A percentile compares a stretch with the other conserved stretches of the same genome.
phyloP scores from a whole-genome alignment of 2,329 filamentous ascomycete species.

The Epichloe brachyelytri region DNA sequence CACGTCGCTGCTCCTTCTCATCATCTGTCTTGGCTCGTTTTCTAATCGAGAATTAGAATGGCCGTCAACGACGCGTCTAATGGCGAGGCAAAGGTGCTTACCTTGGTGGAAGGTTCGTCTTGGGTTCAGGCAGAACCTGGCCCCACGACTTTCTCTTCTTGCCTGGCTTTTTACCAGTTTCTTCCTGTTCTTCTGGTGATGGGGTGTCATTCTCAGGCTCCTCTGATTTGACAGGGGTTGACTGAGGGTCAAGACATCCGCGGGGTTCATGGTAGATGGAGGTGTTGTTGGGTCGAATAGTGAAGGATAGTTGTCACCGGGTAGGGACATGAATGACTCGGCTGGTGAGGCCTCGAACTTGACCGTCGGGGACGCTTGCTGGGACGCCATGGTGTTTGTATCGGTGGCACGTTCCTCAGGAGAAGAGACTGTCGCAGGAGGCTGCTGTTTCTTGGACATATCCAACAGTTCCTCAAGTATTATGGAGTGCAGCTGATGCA shows the following conservation, averaged over 20 bases:
- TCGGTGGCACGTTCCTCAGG: not conserved
- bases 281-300: conserved; percentile 29
- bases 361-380: conserved; percentile 29
- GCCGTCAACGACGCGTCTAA: not conserved
- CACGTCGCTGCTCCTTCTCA: conserved; percentile 95
- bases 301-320: conserved; percentile 35
- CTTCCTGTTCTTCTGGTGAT: conserved; percentile 7
- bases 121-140: conserved; percentile 88
- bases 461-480: conserved; percentile 3
- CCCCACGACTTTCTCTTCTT: conserved; percentile 99
- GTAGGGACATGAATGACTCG: conserved; percentile 40
- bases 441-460: not conserved
- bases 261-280: conserved; percentile 27
- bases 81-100: conserved; percentile 25
- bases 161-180: conserved; percentile 52
- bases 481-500: conserved; percentile 1
- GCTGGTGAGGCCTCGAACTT: conserved; percentile 42
- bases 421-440: not conserved
- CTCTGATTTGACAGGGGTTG: conserved; percentile 18
- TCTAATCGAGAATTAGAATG: conserved; percentile 27
- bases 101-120: conserved; percentile 90
- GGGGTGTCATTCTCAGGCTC: conserved; percentile 6
- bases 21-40: conserved; percentile 98
- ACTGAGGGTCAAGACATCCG: conserved; percentile 37
- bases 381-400: conserved; percentile 23